phyloP scores from a whole-genome alignment of 495 filamentous ascomycete genomes.

The Aspergillus taichungensis region DNA sequence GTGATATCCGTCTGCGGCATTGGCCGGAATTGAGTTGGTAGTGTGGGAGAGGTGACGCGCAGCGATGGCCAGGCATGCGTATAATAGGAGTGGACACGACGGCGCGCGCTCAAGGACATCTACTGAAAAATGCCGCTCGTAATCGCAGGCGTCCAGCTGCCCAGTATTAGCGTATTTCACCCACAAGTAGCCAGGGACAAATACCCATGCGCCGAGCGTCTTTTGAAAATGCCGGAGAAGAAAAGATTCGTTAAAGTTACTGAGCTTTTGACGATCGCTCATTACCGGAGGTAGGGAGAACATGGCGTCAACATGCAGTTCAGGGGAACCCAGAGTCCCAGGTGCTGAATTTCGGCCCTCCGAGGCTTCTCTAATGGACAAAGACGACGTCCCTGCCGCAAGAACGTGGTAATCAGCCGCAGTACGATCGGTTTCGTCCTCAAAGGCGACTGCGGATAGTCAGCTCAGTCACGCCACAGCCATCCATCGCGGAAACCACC shows the following conservation, averaged over 20 bases:
- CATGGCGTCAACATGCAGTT: constrained; percentile 1
- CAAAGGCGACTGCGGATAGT: constrained; percentile 23
- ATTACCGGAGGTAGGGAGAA: constrained; percentile 13
- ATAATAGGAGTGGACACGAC: constrained; percentile 26
- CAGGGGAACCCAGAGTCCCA: constrained; percentile 3
- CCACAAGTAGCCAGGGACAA: not conserved
- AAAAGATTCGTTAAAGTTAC: constrained; percentile 31
- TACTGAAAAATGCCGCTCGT: constrained; percentile 26
- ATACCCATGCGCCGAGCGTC: constrained; percentile 31
- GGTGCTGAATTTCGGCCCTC: constrained; percentile 21
- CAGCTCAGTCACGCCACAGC: no score
- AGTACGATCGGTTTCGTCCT: constrained; percentile 36
- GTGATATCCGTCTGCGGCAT: constrained; percentile 33
- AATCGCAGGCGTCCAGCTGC: constrained; percentile 33
- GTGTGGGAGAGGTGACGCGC: constrained; percentile 33
- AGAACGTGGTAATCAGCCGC: constrained; percentile 34
- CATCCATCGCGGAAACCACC: constrained; percentile 12
- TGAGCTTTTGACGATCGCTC: constrained; percentile 17
- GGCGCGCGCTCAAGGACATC: constrained; percentile 29
- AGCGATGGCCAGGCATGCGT: constrained; percentile 34
- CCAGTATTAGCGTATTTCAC: not conserved
- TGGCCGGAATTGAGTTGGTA: constrained; percentile 21
- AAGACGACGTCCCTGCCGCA: constrained; percentile 11
- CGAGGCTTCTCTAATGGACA: constrained; percentile 16
- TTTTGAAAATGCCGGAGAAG: constrained; percentile 33